Conservation (phyloP, 768 basidiomycete species). For the Erythrobasidium yunnanense region DNA sequence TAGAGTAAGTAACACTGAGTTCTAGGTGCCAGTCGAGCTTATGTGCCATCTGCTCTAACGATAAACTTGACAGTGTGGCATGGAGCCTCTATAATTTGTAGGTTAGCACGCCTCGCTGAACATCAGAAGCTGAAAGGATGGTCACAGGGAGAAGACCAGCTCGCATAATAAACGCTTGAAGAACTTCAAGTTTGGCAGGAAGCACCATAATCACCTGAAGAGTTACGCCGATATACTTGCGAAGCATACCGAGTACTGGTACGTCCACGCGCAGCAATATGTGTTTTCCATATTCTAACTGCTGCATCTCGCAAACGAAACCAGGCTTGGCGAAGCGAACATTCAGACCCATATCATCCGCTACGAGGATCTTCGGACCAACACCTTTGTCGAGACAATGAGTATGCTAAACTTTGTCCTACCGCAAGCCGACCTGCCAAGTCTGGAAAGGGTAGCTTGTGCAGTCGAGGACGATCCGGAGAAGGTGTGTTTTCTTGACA, state of each 20-base stretch:
- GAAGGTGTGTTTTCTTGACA: background rate
- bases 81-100: background rate
- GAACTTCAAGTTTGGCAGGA: background rate
- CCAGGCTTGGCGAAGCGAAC: conserved; percentile 1
- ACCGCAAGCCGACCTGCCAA: conserved; percentile 20
- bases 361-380: conserved; percentile 1
- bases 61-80: background rate
- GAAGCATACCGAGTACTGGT: background rate
- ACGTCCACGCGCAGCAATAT: no score
- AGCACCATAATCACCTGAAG: background rate
- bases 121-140: background rate
- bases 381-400: conserved; percentile 21
- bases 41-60: no score
- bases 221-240: background rate
- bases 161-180: background rate
- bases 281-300: background rate
- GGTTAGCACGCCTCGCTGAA: background rate
- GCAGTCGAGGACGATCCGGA: conserved; percentile 4
- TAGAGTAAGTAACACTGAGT: background rate
- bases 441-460: conserved; percentile 25
- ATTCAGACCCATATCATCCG: conserved; percentile 1
- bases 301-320: background rate
- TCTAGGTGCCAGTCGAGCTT: no score
- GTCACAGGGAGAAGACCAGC: background rate
- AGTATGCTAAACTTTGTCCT: conserved; percentile 32